Evolutionary conservation across 2,329 filamentous ascomycete species (phyloP), one percentile per base, ranked within the genome.

Genomic region (Amphichorda felina): DNA sequence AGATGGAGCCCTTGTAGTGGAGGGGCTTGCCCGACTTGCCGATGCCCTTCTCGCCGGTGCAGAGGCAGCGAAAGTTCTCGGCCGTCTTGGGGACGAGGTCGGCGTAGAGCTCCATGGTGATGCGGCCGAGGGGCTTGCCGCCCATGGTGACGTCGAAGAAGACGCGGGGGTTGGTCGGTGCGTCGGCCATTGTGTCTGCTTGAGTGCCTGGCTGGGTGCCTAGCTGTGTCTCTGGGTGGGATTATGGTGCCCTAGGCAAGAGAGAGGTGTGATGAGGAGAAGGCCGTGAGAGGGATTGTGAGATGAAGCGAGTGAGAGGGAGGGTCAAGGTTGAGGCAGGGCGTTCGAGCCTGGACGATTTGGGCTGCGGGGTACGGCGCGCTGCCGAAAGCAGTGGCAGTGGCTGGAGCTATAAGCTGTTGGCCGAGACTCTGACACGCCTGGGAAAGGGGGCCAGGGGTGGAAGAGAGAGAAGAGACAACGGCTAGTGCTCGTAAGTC

Each of bases 41-140:
- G 17, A 72, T 49, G 41, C 89, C 89, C 65, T 94, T 95, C 68
- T 96, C 89, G 46, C 89, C 89, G 1, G 89, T 94, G 68, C 87
- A 95, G 42, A 95, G 77, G 37, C 79, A 77, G 51, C 88, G 85
- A 71, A 96, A 96, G 72, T 96, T 96, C 51, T 95, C 88, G 44
- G 82, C 85, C 5, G 89, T 96, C 68, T 93, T 94, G 53, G 89
- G 89, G 15, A 94, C 88, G 41, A 93, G 70, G 46, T 74, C 65
- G 45, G 65, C 58, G 63, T 76, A 79, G 41, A 98, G 76, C 66
- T 94, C 86, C 61, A 98, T 89, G 43, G 73, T 77, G 56, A 98
- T 69, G 45, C 89, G 81, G 41, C 87, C 88, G 41, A 76, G 72
- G 30, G 74, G 64, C 49, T 76, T 72, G 40, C 75, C 72, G 53